phyloP scores from a whole-genome alignment of 148 eudicot genomes.

The Camellia japonica region DNA sequence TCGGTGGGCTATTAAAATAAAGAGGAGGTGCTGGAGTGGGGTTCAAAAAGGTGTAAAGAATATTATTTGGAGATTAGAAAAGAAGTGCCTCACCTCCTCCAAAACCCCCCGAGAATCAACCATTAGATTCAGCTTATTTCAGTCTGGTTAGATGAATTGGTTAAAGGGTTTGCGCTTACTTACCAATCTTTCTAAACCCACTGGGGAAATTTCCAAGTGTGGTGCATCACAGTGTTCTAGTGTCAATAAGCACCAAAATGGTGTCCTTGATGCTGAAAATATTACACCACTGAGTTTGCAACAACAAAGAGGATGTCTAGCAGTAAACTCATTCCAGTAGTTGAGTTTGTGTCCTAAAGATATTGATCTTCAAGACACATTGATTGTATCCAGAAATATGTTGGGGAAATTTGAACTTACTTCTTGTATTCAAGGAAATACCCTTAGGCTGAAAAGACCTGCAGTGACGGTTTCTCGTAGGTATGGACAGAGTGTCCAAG shows the following conservation, averaged over 20 bases:
- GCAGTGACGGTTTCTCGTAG: slow-evolving; percentile 18
- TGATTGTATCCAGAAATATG: slow-evolving; percentile 15
- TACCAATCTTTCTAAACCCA: background rate
- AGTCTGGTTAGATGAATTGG: slow-evolving; percentile 25
- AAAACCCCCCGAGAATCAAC: no score
- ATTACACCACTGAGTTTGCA: slow-evolving; percentile 4
- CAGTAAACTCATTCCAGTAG: background rate
- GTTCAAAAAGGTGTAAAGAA: no score
- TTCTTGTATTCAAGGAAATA: background rate
- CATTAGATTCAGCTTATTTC: background rate
- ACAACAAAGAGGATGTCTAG: slow-evolving; percentile 4
- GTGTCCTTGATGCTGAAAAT: slow-evolving; percentile 10
- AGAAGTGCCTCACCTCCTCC: no score
- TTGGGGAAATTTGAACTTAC: slow-evolving; percentile 14
- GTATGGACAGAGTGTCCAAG: slow-evolving; percentile 31
- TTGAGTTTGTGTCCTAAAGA: slow-evolving; percentile 5
- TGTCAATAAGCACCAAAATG: slow-evolving; percentile 13
- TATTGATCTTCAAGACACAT: slow-evolving; percentile 11
- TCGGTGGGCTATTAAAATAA: no score
- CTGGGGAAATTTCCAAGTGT: slow-evolving; percentile 4
- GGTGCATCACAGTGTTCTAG: slow-evolving; percentile 9
- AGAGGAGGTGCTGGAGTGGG: no score
- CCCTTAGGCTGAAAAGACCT: slow-evolving; percentile 6
- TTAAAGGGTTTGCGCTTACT: slow-evolving; percentile 20
- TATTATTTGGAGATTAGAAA: no score